Evolutionary conservation across 495 filamentous ascomycete species (phyloP).

Genomic region (Talaromyces trachyspermus): DNA sequence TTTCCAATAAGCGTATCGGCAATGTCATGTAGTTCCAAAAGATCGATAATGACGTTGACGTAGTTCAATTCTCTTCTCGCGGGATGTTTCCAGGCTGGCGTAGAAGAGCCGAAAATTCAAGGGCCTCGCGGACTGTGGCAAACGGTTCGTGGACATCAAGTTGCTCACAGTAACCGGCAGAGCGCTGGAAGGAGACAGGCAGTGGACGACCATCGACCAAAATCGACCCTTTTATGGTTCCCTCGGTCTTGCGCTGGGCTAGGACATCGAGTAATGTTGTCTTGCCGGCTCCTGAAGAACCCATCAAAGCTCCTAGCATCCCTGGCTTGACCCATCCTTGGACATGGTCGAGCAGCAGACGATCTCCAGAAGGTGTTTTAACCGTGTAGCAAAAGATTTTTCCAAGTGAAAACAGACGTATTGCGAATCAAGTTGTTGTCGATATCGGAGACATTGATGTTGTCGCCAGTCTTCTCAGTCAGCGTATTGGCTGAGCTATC

Average conservation of each 20-base stretch:
- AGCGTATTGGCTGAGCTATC: background rate
- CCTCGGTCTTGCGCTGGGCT: slow-evolving; percentile 70
- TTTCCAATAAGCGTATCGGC: slow-evolving; percentile 47
- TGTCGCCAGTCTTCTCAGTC: slow-evolving; percentile 20
- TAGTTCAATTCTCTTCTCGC: slow-evolving; percentile 52
- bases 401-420: slow-evolving; percentile 54
- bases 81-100: slow-evolving; percentile 46
- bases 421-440: slow-evolving; percentile 35
- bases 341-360: slow-evolving; percentile 58
- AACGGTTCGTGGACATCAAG: slow-evolving; percentile 53
- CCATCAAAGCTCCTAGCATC: slow-evolving; percentile 67
- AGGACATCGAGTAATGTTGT: slow-evolving; percentile 51
- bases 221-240: slow-evolving; percentile 80
- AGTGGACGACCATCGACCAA: slow-evolving; percentile 72
- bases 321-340: slow-evolving; percentile 91
- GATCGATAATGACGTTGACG: slow-evolving; percentile 49
- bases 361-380: slow-evolving; percentile 33
- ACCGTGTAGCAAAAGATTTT: slow-evolving; percentile 50
- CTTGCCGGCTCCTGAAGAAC: slow-evolving; percentile 57
- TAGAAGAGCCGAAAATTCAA: slow-evolving; percentile 51
- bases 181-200: slow-evolving; percentile 74
- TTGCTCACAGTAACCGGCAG: slow-evolving; percentile 51
- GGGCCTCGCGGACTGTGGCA: slow-evolving; percentile 55
- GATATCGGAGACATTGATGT: slow-evolving; percentile 28
- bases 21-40: slow-evolving; percentile 51